phyloP scores from a whole-genome alignment of 164 flowering plant genomes.

The Aristolochia fimbriata region DNA sequence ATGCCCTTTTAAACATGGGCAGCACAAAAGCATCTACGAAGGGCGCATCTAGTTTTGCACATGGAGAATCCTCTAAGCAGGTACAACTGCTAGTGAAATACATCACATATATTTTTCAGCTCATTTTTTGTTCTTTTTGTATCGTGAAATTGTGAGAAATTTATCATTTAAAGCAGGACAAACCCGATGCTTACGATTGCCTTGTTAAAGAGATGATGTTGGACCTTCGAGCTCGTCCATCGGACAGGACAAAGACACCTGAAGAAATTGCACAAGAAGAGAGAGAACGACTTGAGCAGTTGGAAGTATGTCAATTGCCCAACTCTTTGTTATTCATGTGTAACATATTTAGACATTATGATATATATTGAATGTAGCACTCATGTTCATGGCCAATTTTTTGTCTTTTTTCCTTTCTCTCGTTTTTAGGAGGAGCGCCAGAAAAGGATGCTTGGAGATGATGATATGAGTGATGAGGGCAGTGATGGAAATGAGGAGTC shows the following conservation, averaged over 20 bases:
- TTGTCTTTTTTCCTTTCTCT: background rate
- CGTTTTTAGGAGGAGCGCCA: slow-evolving; percentile 64
- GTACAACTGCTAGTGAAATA: slow-evolving; percentile 14
- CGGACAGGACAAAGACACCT: slow-evolving; percentile 77
- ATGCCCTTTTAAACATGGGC: slow-evolving; percentile 41
- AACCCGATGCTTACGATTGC: slow-evolving; percentile 67
- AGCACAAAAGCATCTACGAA: slow-evolving; percentile 23
- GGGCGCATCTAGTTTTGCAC: slow-evolving; percentile 10
- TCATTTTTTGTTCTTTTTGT: background rate
- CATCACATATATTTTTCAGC: background rate
- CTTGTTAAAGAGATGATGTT: slow-evolving; percentile 54
- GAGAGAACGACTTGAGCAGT: slow-evolving; percentile 59
- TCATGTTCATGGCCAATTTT: background rate
- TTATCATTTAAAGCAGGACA: slow-evolving; percentile 28
- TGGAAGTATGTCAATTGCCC: slow-evolving; percentile 47
- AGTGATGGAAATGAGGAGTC: slow-evolving; percentile 27
- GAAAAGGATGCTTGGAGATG: slow-evolving; percentile 71
- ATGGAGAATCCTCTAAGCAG: slow-evolving; percentile 21
- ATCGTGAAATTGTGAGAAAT: background rate
- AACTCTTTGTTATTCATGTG: no score
- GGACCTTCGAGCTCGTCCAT: slow-evolving; percentile 81
- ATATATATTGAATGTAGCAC: no score
- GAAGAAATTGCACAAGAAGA: slow-evolving; percentile 95
- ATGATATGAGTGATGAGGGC: slow-evolving; percentile 67
- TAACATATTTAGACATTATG: no score